phyloP scores from a whole-genome alignment of 2,329 filamentous ascomycete species.

The Clathrospora elynae region DNA sequence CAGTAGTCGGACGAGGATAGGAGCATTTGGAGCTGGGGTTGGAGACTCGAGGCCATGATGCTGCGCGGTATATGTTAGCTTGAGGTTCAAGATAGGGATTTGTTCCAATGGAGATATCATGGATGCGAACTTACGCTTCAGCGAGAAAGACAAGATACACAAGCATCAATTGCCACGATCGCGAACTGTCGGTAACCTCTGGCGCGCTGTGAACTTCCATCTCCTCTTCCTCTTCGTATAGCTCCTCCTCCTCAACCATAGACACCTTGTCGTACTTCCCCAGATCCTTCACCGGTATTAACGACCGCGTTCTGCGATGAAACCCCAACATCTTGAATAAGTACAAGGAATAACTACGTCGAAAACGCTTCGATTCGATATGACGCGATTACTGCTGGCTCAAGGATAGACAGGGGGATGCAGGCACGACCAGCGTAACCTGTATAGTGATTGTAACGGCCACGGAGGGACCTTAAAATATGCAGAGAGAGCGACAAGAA shows the following conservation, averaged over 20 bases:
- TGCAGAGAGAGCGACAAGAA: conserved; percentile 44
- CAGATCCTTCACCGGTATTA: conserved; percentile 52
- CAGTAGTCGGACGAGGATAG: conserved; percentile 53
- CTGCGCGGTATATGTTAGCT: conserved; percentile 26
- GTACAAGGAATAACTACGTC: conserved; percentile 8
- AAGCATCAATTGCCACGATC: conserved; percentile 47
- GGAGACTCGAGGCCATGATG: conserved; percentile 56
- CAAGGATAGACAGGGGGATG: conserved; percentile 11
- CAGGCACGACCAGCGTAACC: conserved; percentile 39
- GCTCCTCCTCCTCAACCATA: conserved; percentile 34
- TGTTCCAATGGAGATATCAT: not conserved
- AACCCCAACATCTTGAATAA: conserved; percentile 51
- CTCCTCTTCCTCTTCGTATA: conserved; percentile 36
- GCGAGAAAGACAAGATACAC: conserved; percentile 56
- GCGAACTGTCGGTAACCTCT: conserved; percentile 27
- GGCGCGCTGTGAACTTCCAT: conserved; percentile 28
- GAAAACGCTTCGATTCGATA: conserved; percentile 12
- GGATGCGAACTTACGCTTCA: conserved; percentile 48
- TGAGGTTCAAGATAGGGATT: conserved; percentile 3
- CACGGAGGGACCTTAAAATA: conserved; percentile 29
- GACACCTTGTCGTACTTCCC: conserved; percentile 50
- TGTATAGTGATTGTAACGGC: conserved; percentile 40
- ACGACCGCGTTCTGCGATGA: conserved; percentile 49
- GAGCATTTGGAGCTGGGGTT: conserved; percentile 55
- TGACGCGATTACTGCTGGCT: conserved; percentile 20